Percentiles rank a stretch among this genome's conserved stretches.
Evolutionary conservation across 805 yeast species (phyloP).

Genomic region (Blastobotrys robertii): DNA sequence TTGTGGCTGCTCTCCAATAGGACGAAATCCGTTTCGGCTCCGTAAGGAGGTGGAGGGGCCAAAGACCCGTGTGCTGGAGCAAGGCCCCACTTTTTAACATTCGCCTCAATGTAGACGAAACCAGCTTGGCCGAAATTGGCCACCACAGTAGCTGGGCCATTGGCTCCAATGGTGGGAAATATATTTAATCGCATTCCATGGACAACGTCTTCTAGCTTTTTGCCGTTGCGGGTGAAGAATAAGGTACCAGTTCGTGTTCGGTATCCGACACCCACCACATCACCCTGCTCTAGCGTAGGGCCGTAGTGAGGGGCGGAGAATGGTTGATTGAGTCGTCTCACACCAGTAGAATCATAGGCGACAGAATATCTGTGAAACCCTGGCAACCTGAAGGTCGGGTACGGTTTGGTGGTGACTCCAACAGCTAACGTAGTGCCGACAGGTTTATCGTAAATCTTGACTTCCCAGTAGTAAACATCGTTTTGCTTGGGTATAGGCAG

Average conservation of each 20-base stretch:
- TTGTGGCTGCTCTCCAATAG: constrained; percentile 44
- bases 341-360: constrained; percentile 81
- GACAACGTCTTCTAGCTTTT: constrained; percentile 71
- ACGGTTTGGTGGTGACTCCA: constrained; percentile 80
- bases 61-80: constrained; percentile 84
- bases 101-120: constrained; percentile 82
- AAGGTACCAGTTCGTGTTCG: constrained; percentile 74
- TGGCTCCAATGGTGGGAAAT: constrained; percentile 86
- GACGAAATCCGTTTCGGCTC: constrained; percentile 67
- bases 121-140: constrained; percentile 87
- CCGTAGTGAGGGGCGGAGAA: constrained; percentile 39
- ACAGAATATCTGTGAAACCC: constrained; percentile 82
- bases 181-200: constrained; percentile 62
- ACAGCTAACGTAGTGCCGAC: constrained; percentile 45
- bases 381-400: constrained; percentile 87
- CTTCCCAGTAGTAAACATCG: constrained; percentile 83
- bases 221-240: constrained; percentile 92
- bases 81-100: constrained; percentile 91
- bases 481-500: constrained; percentile 75
- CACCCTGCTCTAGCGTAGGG: constrained; percentile 59
- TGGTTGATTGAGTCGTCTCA: constrained; percentile 71
- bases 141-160: constrained; percentile 70
- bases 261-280: constrained; percentile 88
- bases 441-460: constrained; percentile 66
- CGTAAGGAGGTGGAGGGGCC: constrained; percentile 91